Evolutionary conservation across 192 early-diverging fungal species (phyloP).

Genomic region (Coemansia sp.): DNA sequence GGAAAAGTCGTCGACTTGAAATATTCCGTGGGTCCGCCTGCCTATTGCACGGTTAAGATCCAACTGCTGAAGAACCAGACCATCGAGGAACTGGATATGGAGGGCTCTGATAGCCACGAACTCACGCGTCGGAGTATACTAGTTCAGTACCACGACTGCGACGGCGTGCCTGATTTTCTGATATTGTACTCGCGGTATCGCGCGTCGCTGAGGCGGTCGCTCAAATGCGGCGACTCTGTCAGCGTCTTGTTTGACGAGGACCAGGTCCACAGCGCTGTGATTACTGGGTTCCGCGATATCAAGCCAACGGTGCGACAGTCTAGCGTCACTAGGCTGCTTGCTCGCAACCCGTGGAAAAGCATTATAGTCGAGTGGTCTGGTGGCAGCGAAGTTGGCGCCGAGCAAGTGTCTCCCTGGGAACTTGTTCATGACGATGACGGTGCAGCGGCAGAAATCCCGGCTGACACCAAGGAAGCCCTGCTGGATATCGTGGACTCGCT

Average conservation of each 20-base stretch:
- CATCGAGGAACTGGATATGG: constrained; percentile 53
- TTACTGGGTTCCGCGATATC: constrained; percentile 56
- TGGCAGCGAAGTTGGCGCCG: constrained; percentile 16
- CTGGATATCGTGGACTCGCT: constrained; percentile 54
- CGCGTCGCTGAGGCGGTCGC: constrained; percentile 56
- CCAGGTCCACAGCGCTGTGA: constrained; percentile 57
- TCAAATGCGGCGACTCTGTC: constrained; percentile 59
- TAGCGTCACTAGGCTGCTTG: constrained; percentile 54
- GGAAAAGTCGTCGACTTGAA: constrained; percentile 59
- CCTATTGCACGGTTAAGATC: constrained; percentile 64
- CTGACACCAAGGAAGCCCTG: constrained; percentile 36
- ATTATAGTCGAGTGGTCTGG: constrained; percentile 45
- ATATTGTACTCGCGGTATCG: constrained; percentile 67
- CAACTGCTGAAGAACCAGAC: constrained; percentile 46
- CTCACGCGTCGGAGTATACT: constrained; percentile 38
- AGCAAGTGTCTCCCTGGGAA: constrained; percentile 47
- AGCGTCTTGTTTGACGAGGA: constrained; percentile 70
- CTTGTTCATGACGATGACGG: constrained; percentile 27
- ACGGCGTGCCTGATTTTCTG: constrained; percentile 72
- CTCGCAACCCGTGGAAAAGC: constrained; percentile 55
- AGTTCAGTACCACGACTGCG: constrained; percentile 74
- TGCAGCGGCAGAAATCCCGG: constrained; percentile 20
- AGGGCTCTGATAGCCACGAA: constrained; percentile 30
- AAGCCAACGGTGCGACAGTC: constrained; percentile 48
- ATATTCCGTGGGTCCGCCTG: constrained; percentile 72